Evolutionary conservation across 352 stramenopile genomes (phyloP), one percentile per base, ranked within the genome.

Genomic region (Globisporangium recalcitrans): DNA sequence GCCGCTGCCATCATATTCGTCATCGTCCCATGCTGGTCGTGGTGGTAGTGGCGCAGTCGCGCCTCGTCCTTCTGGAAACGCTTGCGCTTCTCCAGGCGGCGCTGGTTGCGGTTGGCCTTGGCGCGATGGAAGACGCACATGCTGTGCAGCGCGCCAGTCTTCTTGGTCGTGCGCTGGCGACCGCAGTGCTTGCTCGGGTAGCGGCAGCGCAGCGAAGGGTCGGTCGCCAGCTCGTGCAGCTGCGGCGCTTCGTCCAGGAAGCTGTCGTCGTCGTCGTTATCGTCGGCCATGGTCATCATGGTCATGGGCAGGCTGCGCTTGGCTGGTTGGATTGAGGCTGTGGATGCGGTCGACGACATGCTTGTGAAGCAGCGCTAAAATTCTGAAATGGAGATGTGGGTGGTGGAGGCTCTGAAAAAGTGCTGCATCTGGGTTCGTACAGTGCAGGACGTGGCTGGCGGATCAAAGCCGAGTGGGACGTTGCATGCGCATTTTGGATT

Each of bases 181-280:
- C 36, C 24, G 47, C 58, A 63, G 32, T 58, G 58, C 22, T 63
- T 63, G 47, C 58, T 63, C 9, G 58, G 58, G 47, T 63, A 63
- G 22, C 58, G 47, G 11, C 58, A 63, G 32, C 58, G 58, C 58
- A 58, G 22, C 60, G 16, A 11, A 19, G 69, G 72, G 46, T 73
- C 63, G 40, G 63, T 56, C 4, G 70, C 70, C 59, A 80, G 70
- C 64, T 80, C 70, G 56, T 77, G 70, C 34, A 70, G 59, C 59
- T 75, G 67, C 40, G 69, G 67, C 19, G 74, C 69, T 22, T 70
- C 69, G 47, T 79, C 67, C 29, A 79, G 54, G 13, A 78, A 46
- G 19, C 6, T 16, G 16, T 46, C 38, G 26, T 24, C 61, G 46
- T 69, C 65, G 31, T 71, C 72, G 60, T 74, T 56, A 32, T 69